Percentiles rank a stretch among this genome's conserved stretches.
phyloP scores from a whole-genome alignment of 495 filamentous ascomycete genomes.

The Alectoria sarmentosa region DNA sequence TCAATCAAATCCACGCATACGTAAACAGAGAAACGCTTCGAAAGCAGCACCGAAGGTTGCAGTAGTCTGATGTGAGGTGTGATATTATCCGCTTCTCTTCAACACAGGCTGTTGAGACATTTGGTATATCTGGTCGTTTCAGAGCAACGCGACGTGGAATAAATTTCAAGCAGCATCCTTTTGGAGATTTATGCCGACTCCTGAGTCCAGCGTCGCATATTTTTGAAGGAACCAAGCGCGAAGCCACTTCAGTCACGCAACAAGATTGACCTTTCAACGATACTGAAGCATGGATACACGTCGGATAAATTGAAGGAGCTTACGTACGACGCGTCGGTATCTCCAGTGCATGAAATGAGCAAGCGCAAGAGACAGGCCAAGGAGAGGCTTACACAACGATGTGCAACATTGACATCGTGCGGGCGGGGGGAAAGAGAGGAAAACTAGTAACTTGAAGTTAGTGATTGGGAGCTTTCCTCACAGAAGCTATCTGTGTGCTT shows the following conservation, averaged over 20 bases:
- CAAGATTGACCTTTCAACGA: background rate
- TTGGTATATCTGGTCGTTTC: background rate
- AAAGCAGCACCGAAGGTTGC: slow-evolving; percentile 1
- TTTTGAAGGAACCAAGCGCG: background rate
- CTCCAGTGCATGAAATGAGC: background rate
- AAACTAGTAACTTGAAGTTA: background rate
- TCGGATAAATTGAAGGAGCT: background rate
- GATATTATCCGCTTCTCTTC: background rate
- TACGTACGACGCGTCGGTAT: background rate
- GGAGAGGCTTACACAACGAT: background rate
- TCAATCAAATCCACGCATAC: background rate
- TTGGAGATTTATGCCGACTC: background rate
- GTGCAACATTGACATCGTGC: background rate
- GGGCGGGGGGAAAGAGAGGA: background rate
- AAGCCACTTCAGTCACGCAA: background rate
- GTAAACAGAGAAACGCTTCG: slow-evolving; percentile 7
- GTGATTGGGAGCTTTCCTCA: slow-evolving; percentile 7
- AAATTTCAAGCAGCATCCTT: background rate
- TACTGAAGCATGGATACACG: background rate
- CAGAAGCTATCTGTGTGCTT: background rate
- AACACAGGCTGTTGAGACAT: background rate
- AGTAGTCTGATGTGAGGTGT: background rate
- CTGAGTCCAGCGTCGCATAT: background rate
- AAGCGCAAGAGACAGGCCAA: background rate
- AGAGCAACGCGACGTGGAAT: background rate